These are phyloP conservation scores for Lyophyllum semitale DNA, from an alignment of 768 basidiomycete genomes.

Conservation along the genomic window DNA sequence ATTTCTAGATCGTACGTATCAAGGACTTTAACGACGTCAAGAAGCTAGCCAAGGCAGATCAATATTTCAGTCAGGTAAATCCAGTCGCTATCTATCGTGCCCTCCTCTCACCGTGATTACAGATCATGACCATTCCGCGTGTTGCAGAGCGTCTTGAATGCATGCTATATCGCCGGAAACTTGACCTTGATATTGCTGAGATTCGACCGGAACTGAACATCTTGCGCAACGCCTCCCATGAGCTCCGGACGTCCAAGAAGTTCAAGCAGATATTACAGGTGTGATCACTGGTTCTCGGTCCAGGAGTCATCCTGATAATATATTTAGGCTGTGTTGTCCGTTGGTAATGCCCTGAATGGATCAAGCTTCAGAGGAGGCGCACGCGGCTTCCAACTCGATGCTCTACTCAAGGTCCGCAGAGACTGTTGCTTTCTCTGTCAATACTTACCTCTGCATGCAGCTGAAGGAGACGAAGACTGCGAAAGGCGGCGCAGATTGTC, in stretches of 20 bases:
- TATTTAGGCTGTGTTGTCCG: slow-evolving; percentile 62
- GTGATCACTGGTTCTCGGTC: slow-evolving; percentile 9
- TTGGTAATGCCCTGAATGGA: slow-evolving; percentile 84
- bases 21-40: slow-evolving; percentile 70
- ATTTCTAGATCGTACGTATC: slow-evolving; percentile 35
- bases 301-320: not conserved
- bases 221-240: slow-evolving; percentile 66
- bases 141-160: slow-evolving; percentile 73
- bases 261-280: slow-evolving; percentile 78
- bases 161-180: slow-evolving; percentile 81
- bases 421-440: not conserved
- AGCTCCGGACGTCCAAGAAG: slow-evolving; percentile 61
- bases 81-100: not conserved
- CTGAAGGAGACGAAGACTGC: slow-evolving; percentile 82
- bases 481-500: slow-evolving; percentile 67
- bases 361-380: slow-evolving; percentile 85
- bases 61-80: slow-evolving; percentile 75
- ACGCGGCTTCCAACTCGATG: slow-evolving; percentile 81
- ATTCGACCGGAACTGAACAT: slow-evolving; percentile 79
- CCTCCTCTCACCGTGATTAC: slow-evolving; percentile 4
- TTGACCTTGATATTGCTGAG: slow-evolving; percentile 84
- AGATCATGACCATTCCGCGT: slow-evolving; percentile 82
- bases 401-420: slow-evolving; percentile 69
- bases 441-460: slow-evolving; percentile 35
- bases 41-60: slow-evolving; percentile 82